phyloP scores from a whole-genome alignment of 306 rosid genomes.

The Sechiopsis laciniata region DNA sequence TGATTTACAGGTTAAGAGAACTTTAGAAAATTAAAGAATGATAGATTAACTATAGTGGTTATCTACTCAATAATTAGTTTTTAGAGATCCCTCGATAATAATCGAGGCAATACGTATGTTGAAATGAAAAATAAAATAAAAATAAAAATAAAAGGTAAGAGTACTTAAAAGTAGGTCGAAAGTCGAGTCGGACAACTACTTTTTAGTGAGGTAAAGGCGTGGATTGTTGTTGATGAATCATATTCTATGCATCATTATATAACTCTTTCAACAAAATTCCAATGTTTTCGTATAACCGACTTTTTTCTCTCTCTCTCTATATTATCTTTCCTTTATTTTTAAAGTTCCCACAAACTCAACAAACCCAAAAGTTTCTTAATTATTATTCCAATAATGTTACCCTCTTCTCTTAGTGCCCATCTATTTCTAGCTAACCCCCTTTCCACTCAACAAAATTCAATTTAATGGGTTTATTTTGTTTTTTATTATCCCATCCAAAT shows the following conservation, averaged over 20 bases:
- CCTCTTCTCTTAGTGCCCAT: constrained; percentile 42
- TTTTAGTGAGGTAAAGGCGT: constrained; percentile 18
- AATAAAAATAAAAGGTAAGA: too few relatives aligned
- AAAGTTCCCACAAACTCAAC: constrained; percentile 31
- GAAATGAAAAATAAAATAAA: too few relatives aligned
- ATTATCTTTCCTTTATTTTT: constrained; percentile 21
- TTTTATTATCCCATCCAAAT: too few relatives aligned
- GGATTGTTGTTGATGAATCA: constrained; percentile 23
- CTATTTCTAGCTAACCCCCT: constrained; percentile 34
- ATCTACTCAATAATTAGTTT: too few relatives aligned
- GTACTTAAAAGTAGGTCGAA: constrained; percentile 26
- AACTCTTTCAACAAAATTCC: constrained; percentile 18
- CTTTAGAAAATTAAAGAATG: too few relatives aligned
- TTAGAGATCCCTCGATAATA: too few relatives aligned
- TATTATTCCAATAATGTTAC: constrained; percentile 24
- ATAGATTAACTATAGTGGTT: too few relatives aligned
- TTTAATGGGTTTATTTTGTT: too few relatives aligned
- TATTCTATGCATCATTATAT: constrained; percentile 20
- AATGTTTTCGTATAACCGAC: constrained; percentile 61
- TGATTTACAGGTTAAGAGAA: too few relatives aligned
- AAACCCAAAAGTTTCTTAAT: constrained; percentile 32
- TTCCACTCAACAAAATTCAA: constrained; percentile 20
- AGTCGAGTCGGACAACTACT: constrained; percentile 17
- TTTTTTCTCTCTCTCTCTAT: constrained; percentile 20
- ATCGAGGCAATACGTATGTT: too few relatives aligned